These are phyloP conservation scores for Corymbia calophylla DNA, from an alignment of 441 rosid genomes.

Conservation along the genomic window DNA sequence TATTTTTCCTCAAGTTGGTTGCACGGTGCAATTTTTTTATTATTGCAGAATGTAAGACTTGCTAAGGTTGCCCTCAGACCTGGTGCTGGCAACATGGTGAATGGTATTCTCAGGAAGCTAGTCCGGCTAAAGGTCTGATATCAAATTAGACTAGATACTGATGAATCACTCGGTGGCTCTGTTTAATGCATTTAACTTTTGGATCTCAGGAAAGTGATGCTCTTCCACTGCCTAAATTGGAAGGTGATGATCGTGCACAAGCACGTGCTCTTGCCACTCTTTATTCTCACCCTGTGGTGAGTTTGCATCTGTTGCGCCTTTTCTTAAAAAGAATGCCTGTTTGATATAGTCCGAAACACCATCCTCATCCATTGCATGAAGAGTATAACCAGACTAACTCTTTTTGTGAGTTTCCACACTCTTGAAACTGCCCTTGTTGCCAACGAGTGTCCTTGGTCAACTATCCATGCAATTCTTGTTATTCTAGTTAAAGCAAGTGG, in stretches of 20 bases:
- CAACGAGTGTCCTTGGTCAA: not conserved
- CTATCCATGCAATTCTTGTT: not conserved
- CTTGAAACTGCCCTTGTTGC: not conserved
- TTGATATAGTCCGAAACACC: not conserved
- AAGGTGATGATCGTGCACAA: constrained; percentile 91
- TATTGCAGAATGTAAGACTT: constrained; percentile 75
- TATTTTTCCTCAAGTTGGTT: not conserved
- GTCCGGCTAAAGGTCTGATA: constrained; percentile 68
- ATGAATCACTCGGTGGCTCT: not conserved
- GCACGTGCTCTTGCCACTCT: constrained; percentile 96
- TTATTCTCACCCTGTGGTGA: constrained; percentile 96
- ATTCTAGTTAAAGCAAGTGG: not conserved
- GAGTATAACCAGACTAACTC: not conserved
- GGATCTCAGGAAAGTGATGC: constrained; percentile 60
- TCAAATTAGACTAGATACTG: constrained; percentile 4
- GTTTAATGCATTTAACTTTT: not conserved
- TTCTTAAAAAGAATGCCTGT: not conserved
- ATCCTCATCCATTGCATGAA: not conserved
- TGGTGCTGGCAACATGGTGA: constrained; percentile 96
- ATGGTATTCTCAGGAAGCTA: constrained; percentile 85
- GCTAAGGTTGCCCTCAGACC: constrained; percentile 93
- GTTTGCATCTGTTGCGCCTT: constrained; percentile 12
- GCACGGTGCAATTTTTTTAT: not conserved
- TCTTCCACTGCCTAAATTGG: constrained; percentile 85
- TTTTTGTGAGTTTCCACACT: not conserved